Evolutionary conservation across 257 asterid genomes (phyloP), one percentile per base, ranked within the genome.

Genomic region (Plantago major): DNA sequence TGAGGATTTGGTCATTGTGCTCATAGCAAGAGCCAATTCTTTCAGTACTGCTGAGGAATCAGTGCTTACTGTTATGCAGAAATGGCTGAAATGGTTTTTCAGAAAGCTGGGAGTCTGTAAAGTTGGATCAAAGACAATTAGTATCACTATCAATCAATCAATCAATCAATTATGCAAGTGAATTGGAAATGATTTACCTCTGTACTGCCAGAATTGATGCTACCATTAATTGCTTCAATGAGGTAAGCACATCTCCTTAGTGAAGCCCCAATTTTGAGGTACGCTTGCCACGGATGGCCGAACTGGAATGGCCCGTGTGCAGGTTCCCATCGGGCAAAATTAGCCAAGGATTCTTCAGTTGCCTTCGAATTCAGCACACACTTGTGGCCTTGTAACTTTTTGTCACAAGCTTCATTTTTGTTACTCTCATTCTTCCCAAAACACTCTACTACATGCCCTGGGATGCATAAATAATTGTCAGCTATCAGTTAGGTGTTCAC

Each of bases 311-410:
- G 51, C 3, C 95, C 92, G 18, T 86, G 91, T 46, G 85, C 78
- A 10, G 95, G 95, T 72, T 86, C 95, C 95, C 95, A 86, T 61
- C 81, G 71, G 0, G 89, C 95, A 26, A 86, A 83, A 65, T 79
- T 83, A 14, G 91, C 89, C 92, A 89, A 73, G 67, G 90, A 47
- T 71, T 89, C 97, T 75, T 89, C 97, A 3, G 80, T 62, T 37
- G 89, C 84, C 83, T 85, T 85, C 10, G 95, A 83, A 64, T 76
- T 77, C 40, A 87, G 90, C 58, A 82, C 81, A 43, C 91, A 74
- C 69, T 78, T 82, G 74, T 84, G 84, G 48, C 87, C 82, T 55
- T 53, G 80, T 69, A 64, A 38, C 57, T 18, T 71, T 49, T 84
- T 78, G 22, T 64, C 46, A 5, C 78, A 49, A 38, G 18, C 76